Evolutionary conservation across 176 grass and related monocot species (phyloP), one percentile per base, ranked within the genome.

Genomic region (Lolium multiflorum): DNA sequence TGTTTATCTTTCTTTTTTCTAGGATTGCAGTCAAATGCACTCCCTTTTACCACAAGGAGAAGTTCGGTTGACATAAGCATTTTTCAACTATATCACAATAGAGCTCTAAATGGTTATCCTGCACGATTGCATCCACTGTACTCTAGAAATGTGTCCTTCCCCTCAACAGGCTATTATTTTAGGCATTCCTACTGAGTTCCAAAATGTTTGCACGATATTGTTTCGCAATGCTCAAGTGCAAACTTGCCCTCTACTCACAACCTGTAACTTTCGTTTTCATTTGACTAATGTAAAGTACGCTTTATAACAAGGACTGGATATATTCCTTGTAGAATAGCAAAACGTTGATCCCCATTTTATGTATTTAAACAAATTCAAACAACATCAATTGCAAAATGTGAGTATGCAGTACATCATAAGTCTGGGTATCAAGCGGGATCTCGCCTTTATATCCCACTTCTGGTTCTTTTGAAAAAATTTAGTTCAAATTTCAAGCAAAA

Each of bases 281-380:
- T 17, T 82, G 25, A 15, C 26, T 78, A 18, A 41, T 71, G 43
- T 83, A 48, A 78, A 73, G 54, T 38, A 15, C 17, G 31, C 4
- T 43, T 39, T 62, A 20, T 65, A 24, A 52, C 6, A 83, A 50
- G 64, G 66, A 63, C 12, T 89, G 56, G 13, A 16, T 65, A 55
- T 46, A 65, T 89, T 89, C 1, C 68, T 31, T 37, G 25, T 21
- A 58, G 41, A 12, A 9, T 8, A 61, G 28, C 26, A 44, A 50
- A 79, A 66, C 6, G 64, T 22, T 2, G 0, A n/a, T 5, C 31
- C 16, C 11, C 47, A 26, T 81, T 25, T 37, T 61, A 0, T 77
- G 41, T 71, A 50, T 78, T 16, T 60, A 60, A 77, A 83, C 26
- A 12, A 43, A 37, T 11, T 2, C 18, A 83, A 3, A 25, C 3